Percentiles rank a stretch among this genome's conserved stretches.
phyloP scores from a whole-genome alignment of 2,329 filamentous ascomycete genomes.

The Blastomyces gilchristii region DNA sequence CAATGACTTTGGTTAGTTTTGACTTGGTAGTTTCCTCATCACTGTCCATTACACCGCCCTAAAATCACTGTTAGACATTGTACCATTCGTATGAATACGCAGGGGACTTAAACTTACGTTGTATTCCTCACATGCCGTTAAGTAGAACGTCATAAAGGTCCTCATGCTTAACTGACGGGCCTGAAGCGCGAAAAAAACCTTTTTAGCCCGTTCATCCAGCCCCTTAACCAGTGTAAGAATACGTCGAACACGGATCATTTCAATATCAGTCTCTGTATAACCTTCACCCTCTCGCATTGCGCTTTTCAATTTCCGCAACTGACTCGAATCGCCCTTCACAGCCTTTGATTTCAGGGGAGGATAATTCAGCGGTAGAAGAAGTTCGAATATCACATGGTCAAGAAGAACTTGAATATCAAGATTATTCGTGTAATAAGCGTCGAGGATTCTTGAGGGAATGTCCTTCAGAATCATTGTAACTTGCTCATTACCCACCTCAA shows the following conservation, averaged over 20 bases:
- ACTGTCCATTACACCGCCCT: conserved; percentile 63
- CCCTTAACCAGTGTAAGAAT: conserved; percentile 72
- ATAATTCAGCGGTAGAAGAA: conserved; percentile 78
- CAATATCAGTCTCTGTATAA: conserved; percentile 33
- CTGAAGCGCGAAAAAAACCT: conserved; percentile 81
- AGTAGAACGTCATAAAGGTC: conserved; percentile 61
- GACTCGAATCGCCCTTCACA: conserved; percentile 37
- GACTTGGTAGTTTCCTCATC: conserved; percentile 57
- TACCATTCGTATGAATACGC: neutral
- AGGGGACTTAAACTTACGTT: conserved; percentile 42
- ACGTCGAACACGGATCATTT: conserved; percentile 67
- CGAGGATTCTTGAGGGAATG: conserved; percentile 76
- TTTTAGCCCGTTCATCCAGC: conserved; percentile 66
- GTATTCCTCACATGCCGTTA: conserved; percentile 77
- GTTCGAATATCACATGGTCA: conserved; percentile 76
- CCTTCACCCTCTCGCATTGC: conserved; percentile 26
- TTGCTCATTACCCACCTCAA: conserved; percentile 68
- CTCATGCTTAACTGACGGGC: conserved; percentile 64
- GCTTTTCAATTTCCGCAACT: conserved; percentile 46
- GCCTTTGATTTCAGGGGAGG: conserved; percentile 55
- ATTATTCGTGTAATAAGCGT: conserved; percentile 84
- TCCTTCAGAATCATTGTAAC: conserved; percentile 65
- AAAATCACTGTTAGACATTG: conserved; percentile 6
- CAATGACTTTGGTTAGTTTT: conserved; percentile 61
- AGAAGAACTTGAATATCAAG: conserved; percentile 72